These are phyloP conservation scores for Elongisporangium undulatum DNA, from an alignment of 352 stramenopile genomes.

Conservation along the genomic window DNA sequence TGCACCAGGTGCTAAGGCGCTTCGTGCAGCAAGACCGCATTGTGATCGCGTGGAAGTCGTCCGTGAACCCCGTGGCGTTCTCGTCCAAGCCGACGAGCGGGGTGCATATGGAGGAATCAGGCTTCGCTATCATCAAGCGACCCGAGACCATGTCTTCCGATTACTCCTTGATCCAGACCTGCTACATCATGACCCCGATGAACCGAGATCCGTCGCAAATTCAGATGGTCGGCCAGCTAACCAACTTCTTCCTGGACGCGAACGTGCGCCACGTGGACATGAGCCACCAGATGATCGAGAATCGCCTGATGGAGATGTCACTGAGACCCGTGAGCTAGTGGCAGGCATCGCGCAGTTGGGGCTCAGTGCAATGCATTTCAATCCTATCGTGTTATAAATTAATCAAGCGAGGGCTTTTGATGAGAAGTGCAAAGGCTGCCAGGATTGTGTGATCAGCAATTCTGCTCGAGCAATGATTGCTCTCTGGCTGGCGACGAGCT, in stretches of 20 bases:
- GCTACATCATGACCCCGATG: slow-evolving; percentile 48
- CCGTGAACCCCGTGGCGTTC: slow-evolving; percentile 44
- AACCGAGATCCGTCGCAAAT: slow-evolving; percentile 18
- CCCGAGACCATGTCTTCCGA: slow-evolving; percentile 25
- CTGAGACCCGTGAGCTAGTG: not conserved
- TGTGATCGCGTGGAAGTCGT: slow-evolving; percentile 53
- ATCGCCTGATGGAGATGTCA: slow-evolving; percentile 18
- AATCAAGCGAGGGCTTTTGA: not conserved
- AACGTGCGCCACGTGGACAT: slow-evolving; percentile 30
- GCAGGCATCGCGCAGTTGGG: no score
- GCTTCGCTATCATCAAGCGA: slow-evolving; percentile 61
- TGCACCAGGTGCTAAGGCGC: slow-evolving; percentile 46
- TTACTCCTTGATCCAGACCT: slow-evolving; percentile 63
- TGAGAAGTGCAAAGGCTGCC: not conserved
- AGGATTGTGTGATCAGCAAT: not conserved
- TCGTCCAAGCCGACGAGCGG: slow-evolving; percentile 46
- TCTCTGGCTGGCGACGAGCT: not conserved
- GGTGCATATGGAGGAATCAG: slow-evolving; percentile 46
- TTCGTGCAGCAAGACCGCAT: slow-evolving; percentile 48
- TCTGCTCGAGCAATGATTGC: not conserved
- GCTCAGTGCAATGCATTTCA: no score
- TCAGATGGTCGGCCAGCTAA: slow-evolving; percentile 52
- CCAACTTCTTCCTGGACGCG: slow-evolving; percentile 63
- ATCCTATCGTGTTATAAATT: not conserved
- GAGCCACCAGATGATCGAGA: slow-evolving; percentile 50